A percentile compares a stretch with the other conserved stretches of the same genome.
Conservation (phyloP, 2,329 filamentous ascomycete species). For the Microsporum canis region DNA sequence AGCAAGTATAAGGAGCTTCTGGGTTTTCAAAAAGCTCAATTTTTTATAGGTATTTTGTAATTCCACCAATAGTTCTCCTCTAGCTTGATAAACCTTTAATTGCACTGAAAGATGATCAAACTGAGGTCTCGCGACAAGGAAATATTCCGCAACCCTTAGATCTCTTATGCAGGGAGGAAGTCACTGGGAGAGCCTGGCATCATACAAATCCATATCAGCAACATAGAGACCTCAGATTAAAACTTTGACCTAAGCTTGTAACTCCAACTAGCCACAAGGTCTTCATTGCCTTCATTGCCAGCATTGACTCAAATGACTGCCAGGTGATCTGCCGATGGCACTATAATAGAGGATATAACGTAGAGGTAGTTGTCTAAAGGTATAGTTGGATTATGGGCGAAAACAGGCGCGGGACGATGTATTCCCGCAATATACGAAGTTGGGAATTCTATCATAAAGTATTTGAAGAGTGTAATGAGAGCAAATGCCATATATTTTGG, state of each 20-base stretch:
- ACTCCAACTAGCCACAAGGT: not conserved
- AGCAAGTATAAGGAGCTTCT: not conserved
- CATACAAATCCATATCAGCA: not conserved
- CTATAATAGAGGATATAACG: too few relatives aligned
- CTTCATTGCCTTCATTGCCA: not conserved
- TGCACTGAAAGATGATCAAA: not conserved
- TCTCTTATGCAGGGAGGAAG: not conserved
- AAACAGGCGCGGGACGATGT: too few relatives aligned
- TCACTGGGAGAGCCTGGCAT: not conserved
- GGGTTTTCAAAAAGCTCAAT: not conserved
- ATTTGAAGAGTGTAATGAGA: too few relatives aligned
- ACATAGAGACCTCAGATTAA: not conserved
- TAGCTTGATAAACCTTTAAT: not conserved
- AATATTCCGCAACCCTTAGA: not conserved
- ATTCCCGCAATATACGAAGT: too few relatives aligned
- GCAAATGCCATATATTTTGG: too few relatives aligned
- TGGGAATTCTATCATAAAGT: too few relatives aligned
- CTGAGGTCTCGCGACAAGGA: not conserved
- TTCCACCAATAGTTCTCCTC: not conserved
- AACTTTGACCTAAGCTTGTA: not conserved
- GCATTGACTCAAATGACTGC: too few relatives aligned
- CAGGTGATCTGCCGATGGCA: too few relatives aligned
- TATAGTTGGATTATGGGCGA: too few relatives aligned
- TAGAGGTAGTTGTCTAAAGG: too few relatives aligned
- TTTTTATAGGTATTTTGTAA: not conserved